Evolutionary conservation across 768 basidiomycete species (phyloP).

Genomic region (Boletus speciosus): DNA sequence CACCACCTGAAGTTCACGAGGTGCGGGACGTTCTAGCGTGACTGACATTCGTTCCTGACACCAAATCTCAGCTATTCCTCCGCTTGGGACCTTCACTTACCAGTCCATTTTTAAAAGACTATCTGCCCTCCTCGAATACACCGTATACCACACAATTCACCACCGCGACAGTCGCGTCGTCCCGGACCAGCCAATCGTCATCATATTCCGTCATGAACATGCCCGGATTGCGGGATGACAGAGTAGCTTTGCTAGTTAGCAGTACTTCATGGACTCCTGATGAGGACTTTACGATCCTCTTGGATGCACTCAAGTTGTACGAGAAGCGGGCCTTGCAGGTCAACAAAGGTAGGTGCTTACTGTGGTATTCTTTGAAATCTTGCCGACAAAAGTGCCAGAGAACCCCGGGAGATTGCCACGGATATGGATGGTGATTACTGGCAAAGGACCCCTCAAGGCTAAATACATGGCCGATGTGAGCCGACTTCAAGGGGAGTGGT

Average conservation of each 20-base stretch:
- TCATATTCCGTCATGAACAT: slow-evolving; percentile 22
- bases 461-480: slow-evolving; percentile 70
- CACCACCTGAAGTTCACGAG: slow-evolving; percentile 71
- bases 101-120: slow-evolving; percentile 38
- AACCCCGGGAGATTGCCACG: slow-evolving; percentile 53
- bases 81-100: slow-evolving; percentile 41
- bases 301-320: slow-evolving; percentile 71
- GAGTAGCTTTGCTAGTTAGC: slow-evolving; percentile 85
- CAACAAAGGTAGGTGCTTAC: slow-evolving; percentile 11
- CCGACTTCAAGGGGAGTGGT: slow-evolving; percentile 62
- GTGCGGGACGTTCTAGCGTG: slow-evolving; percentile 36
- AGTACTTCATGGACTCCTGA: slow-evolving; percentile 98
- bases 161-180: slow-evolving; percentile 27
- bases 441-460: slow-evolving; percentile 77
- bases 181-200: slow-evolving; percentile 20
- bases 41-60: slow-evolving; percentile 1
- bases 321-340: slow-evolving; percentile 50
- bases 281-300: slow-evolving; percentile 86
- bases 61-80: slow-evolving; percentile 44
- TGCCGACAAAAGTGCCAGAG: slow-evolving; percentile 8
- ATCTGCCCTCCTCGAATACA: slow-evolving; percentile 49
- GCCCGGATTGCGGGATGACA: slow-evolving; percentile 59
- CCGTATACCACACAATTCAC: slow-evolving; percentile 69
- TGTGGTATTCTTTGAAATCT: neutral
- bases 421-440: slow-evolving; percentile 81